These are phyloP conservation scores for Talaromyces amestolkiae DNA, from an alignment of 2,329 filamentous ascomycete genomes.

Conservation along the genomic window DNA sequence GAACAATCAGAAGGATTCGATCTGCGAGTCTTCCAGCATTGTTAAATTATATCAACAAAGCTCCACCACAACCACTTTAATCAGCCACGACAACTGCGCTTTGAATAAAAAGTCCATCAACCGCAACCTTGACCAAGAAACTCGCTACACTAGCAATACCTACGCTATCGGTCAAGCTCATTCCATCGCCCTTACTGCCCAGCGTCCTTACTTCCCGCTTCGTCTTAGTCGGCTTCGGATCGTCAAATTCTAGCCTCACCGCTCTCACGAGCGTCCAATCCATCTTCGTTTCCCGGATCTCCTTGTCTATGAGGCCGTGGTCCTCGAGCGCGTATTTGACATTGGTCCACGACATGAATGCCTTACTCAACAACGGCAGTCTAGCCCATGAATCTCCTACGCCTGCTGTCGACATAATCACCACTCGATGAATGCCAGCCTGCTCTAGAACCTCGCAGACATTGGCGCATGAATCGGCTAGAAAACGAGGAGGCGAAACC, in stretches of 20 bases:
- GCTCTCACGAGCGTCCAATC: constrained; percentile 14
- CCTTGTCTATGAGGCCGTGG: constrained; percentile 37
- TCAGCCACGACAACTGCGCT: background rate
- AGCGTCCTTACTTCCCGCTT: background rate
- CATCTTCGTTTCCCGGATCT: constrained; percentile 27
- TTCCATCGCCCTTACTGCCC: constrained; percentile 9
- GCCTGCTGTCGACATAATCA: constrained; percentile 43
- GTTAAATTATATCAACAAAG: background rate
- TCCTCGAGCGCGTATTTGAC: constrained; percentile 43
- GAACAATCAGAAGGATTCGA: background rate
- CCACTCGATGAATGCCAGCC: constrained; percentile 33
- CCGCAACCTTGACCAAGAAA: constrained; percentile 5
- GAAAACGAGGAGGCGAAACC: constrained; percentile 34
- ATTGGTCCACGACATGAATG: constrained; percentile 42
- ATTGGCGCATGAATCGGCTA: constrained; percentile 37
- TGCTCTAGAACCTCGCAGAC: constrained; percentile 34
- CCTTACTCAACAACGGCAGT: constrained; percentile 36
- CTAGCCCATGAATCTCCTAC: constrained; percentile 40
- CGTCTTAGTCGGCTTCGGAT: background rate
- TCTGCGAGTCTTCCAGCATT: background rate
- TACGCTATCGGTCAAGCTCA: constrained; percentile 12
- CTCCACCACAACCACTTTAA: background rate
- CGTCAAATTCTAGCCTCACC: constrained; percentile 10
- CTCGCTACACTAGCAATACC: constrained; percentile 4
- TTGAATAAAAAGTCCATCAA: constrained; percentile 5